phyloP scores from a whole-genome alignment of 2,329 filamentous ascomycete genomes.

The Spiromastix sp. region DNA sequence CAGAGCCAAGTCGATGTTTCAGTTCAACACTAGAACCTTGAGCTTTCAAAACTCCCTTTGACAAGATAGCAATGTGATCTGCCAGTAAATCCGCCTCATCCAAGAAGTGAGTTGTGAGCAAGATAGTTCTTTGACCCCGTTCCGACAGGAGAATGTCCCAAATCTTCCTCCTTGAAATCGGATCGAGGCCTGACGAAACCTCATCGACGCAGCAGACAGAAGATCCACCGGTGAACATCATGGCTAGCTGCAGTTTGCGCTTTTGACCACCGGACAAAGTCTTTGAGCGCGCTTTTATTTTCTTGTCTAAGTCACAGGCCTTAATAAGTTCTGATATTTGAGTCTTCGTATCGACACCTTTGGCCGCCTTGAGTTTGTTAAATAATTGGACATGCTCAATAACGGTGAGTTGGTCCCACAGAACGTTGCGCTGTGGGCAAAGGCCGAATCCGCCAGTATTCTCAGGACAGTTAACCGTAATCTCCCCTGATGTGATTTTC shows the following conservation, averaged over 20 bases:
- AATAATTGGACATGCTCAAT: conserved; percentile 78
- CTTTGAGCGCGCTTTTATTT: conserved; percentile 59
- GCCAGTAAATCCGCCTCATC: conserved; percentile 86
- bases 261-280: conserved; percentile 88
- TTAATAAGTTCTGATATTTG: conserved; percentile 54
- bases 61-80: conserved; percentile 80
- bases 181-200: conserved; percentile 79
- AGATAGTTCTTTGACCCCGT: conserved; percentile 68
- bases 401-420: conserved; percentile 83
- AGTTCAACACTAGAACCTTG: conserved; percentile 77
- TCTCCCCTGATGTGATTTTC: conserved; percentile 63
- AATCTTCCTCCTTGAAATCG: conserved; percentile 75
- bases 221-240: conserved; percentile 90
- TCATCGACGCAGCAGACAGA: conserved; percentile 86
- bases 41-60: conserved; percentile 71
- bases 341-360: conserved; percentile 44
- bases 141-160: conserved; percentile 90
- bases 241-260: conserved; percentile 80
- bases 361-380: conserved; percentile 64
- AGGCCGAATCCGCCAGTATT: conserved; percentile 72
- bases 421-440: conserved; percentile 85
- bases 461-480: conserved; percentile 68
- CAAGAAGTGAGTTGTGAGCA: conserved; percentile 86
- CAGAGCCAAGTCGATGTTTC: conserved; percentile 71
- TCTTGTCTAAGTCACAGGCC: conserved; percentile 64